A percentile compares a stretch with the other conserved stretches of the same genome.
phyloP scores from a whole-genome alignment of 2,329 filamentous ascomycete species.

The Fusarium penzigii region DNA sequence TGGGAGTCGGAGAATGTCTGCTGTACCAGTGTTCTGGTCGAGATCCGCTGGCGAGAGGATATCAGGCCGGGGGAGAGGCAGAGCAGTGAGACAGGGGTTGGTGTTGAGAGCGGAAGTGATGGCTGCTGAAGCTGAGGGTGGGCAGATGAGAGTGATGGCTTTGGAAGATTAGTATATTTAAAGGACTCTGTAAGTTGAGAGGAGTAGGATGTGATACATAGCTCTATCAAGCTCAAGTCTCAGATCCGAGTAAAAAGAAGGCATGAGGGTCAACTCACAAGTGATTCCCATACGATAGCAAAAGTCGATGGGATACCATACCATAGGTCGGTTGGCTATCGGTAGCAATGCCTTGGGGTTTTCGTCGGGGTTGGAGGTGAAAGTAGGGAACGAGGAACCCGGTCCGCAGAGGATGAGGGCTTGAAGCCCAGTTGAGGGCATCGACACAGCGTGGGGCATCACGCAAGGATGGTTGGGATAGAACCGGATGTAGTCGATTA shows the following conservation, averaged over 20 bases:
- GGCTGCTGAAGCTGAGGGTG: constrained; percentile 64
- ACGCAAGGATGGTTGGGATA: constrained; percentile 7
- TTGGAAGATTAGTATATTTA: constrained; percentile 22
- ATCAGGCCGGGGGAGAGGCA: constrained; percentile 72
- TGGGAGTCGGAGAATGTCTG: constrained; percentile 80
- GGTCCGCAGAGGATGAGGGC: constrained; percentile 82
- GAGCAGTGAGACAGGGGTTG: constrained; percentile 73
- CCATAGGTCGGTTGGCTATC: constrained; percentile 84
- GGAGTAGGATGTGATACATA: background rate
- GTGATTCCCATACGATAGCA: constrained; percentile 80
- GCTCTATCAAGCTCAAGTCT: background rate
- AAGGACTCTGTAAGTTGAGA: no score
- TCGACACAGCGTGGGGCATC: constrained; percentile 76
- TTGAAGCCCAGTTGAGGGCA: constrained; percentile 76
- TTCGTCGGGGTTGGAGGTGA: constrained; percentile 77
- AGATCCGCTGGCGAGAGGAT: constrained; percentile 76
- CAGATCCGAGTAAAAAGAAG: background rate
- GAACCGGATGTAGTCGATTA: background rate
- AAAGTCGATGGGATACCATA: constrained; percentile 86
- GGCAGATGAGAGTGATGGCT: constrained; percentile 66
- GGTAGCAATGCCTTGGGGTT: constrained; percentile 81
- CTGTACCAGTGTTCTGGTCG: constrained; percentile 84
- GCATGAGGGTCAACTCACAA: constrained; percentile 47
- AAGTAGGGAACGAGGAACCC: constrained; percentile 78
- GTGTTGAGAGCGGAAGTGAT: constrained; percentile 72